These are phyloP conservation scores for Mallotus repandus DNA, from an alignment of 441 rosid genomes.

Conservation along the genomic window DNA sequence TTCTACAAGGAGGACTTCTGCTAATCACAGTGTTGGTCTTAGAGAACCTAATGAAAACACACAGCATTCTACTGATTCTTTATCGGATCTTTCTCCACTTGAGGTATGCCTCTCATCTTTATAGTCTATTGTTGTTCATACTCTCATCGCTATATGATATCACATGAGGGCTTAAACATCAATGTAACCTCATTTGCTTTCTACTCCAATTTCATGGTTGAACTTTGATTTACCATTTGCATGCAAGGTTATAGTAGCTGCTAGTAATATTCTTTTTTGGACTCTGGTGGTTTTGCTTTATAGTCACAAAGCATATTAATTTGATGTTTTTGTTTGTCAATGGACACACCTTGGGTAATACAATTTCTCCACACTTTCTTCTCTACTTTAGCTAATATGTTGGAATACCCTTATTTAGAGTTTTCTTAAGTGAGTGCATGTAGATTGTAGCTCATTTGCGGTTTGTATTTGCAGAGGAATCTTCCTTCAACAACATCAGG, in stretches of 20 bases:
- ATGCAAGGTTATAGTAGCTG: neutral
- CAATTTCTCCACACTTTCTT: neutral
- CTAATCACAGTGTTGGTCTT: slow-evolving; percentile 29
- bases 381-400: neutral
- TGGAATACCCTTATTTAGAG: neutral
- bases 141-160: neutral
- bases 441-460: slow-evolving; percentile 1
- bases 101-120: slow-evolving; percentile 46
- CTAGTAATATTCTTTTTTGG: neutral
- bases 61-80: slow-evolving; percentile 46
- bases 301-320: neutral
- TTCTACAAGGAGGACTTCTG: slow-evolving; percentile 47
- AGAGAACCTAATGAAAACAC: slow-evolving; percentile 34
- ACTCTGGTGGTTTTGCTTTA: neutral
- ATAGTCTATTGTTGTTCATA: neutral
- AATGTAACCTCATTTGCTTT: neutral
- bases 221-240: neutral
- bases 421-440: neutral
- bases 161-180: neutral
- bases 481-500: slow-evolving; percentile 66
- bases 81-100: slow-evolving; percentile 72
- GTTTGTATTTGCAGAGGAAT: slow-evolving; percentile 57
- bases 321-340: neutral
- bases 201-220: neutral
- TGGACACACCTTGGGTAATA: neutral